Evolutionary conservation across 441 rosid genomes (phyloP).

Genomic region (Pelargonium australe): DNA sequence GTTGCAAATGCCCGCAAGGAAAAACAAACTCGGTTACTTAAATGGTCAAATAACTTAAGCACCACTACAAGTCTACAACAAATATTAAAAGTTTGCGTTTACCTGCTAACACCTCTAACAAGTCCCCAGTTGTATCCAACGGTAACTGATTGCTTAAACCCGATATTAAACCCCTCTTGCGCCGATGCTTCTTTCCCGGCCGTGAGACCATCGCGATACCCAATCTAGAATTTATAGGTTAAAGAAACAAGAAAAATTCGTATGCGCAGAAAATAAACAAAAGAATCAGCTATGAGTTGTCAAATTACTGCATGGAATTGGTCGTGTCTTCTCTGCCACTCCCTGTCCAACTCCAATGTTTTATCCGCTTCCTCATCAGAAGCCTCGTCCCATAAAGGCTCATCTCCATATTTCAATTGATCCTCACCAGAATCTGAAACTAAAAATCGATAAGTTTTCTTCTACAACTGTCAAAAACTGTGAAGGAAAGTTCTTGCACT

Average conservation of each 20-base stretch:
- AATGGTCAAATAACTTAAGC: neutral
- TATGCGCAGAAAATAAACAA: conserved; percentile 2
- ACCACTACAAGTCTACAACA: neutral
- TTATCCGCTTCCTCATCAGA: conserved; percentile 40
- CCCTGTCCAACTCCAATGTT: conserved; percentile 35
- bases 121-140: conserved; percentile 62
- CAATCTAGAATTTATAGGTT: conserved; percentile 37
- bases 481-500: too few species aligned
- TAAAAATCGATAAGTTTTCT: neutral
- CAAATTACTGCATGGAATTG: conserved; percentile 44
- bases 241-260: neutral
- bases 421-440: conserved; percentile 21
- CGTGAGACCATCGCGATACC: conserved; percentile 72
- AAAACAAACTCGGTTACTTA: neutral
- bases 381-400: conserved; percentile 33
- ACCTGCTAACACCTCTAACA: conserved; percentile 76
- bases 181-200: conserved; percentile 67
- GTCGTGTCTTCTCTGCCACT: conserved; percentile 36
- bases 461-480: neutral
- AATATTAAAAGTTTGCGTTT: conserved; percentile 7
- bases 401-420: conserved; percentile 28
- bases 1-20: conserved; percentile 6
- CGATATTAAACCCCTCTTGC: conserved; percentile 72
- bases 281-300: neutral
- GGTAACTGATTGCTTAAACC: conserved; percentile 57